phyloP scores from a whole-genome alignment of 2,329 filamentous ascomycete genomes.

The Colletotrichum abscissum region DNA sequence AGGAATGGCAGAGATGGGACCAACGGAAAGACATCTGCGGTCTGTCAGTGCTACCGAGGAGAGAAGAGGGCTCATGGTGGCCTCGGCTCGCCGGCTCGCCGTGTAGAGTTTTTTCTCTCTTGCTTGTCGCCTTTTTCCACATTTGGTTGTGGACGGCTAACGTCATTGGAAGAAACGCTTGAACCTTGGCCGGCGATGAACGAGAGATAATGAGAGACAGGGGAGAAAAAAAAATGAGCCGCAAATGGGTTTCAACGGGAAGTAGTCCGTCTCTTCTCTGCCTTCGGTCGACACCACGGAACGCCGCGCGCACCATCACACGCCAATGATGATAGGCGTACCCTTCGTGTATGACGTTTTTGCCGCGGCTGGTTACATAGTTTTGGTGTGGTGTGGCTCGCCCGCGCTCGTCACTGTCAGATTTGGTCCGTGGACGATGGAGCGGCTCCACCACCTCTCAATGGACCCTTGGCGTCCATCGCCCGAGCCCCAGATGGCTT shows the following conservation, averaged over 20 bases:
- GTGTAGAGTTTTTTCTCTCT: neutral
- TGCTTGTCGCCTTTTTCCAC: neutral
- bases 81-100: neutral
- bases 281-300: neutral
- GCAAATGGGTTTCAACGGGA: constrained; percentile 6
- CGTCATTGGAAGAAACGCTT: neutral
- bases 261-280: neutral
- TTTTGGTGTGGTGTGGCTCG: constrained; percentile 17
- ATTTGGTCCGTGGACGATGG: neutral
- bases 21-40: neutral
- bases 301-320: neutral
- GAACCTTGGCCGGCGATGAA: neutral
- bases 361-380: constrained; percentile 25
- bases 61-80: neutral
- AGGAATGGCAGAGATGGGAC: neutral
- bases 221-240: neutral
- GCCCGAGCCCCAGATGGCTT: constrained; percentile 9
- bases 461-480: constrained; percentile 26
- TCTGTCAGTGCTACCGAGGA: neutral
- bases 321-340: constrained; percentile 21
- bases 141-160: neutral
- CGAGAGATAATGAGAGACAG: neutral
- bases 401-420: constrained; percentile 27
- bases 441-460: constrained; percentile 9
- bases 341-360: constrained; percentile 32